Conservation (phyloP, 2,329 filamentous ascomycete species). For the Exophiala oligosperma region DNA sequence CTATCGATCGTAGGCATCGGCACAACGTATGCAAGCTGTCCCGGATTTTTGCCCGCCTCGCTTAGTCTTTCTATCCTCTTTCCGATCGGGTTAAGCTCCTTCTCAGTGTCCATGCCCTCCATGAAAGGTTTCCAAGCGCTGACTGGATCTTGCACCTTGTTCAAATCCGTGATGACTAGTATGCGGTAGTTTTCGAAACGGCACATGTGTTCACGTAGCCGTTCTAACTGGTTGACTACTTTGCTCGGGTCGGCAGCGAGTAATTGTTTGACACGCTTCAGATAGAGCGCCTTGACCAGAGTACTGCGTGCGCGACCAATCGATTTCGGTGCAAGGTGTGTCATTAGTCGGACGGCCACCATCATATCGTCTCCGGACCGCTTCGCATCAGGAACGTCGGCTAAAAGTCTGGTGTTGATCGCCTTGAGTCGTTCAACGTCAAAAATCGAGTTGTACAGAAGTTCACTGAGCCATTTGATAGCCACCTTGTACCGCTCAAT, state of each 20-base stretch:
- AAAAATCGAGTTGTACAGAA: slow-evolving; percentile 88
- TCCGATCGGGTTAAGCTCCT: slow-evolving; percentile 68
- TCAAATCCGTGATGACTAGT: slow-evolving; percentile 78
- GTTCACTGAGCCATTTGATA: slow-evolving; percentile 78
- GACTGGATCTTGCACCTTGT: slow-evolving; percentile 72
- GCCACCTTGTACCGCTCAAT: slow-evolving; percentile 80
- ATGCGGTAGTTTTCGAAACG: slow-evolving; percentile 82
- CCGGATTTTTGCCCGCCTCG: slow-evolving; percentile 71
- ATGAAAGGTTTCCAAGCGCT: slow-evolving; percentile 73
- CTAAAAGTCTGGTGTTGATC: slow-evolving; percentile 75
- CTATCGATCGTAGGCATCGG: slow-evolving; percentile 92
- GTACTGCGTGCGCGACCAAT: slow-evolving; percentile 75
- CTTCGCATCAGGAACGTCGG: slow-evolving; percentile 90
- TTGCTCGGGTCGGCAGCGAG: slow-evolving; percentile 73
- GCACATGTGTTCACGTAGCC: slow-evolving; percentile 73
- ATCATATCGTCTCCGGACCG: slow-evolving; percentile 71
- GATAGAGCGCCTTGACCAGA: slow-evolving; percentile 81
- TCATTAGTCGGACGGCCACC: slow-evolving; percentile 66
- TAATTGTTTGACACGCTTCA: slow-evolving; percentile 80
- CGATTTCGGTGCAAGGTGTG: slow-evolving; percentile 76
- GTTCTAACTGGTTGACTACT: slow-evolving; percentile 75
- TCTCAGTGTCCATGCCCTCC: slow-evolving; percentile 50
- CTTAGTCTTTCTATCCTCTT: slow-evolving; percentile 71
- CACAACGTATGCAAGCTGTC: slow-evolving; percentile 73
- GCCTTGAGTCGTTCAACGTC: slow-evolving; percentile 67